Base-by-base conservation (phyloP, 2,329 filamentous ascomycete species). In the Eutypella sp. region DNA sequence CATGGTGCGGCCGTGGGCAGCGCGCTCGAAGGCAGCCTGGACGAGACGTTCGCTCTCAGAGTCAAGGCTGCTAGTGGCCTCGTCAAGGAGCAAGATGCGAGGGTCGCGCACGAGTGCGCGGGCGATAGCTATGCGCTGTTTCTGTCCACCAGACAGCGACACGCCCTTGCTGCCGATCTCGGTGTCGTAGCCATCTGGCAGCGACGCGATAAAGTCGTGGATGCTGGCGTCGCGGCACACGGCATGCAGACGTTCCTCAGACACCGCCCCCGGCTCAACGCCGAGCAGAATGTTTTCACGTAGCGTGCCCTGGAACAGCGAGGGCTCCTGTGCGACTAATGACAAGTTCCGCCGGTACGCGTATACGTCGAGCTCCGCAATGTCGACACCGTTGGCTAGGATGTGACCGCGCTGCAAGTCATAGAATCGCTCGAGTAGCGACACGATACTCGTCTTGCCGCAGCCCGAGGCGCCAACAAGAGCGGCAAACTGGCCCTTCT, bases 241-340 rank as follows among this genome's bases (percentile, higher is more conserved):
- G 42, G 72, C 67, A 57, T 78, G 68, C 10, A 83, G 64, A 42
- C 71, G 64, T 44, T 72, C 75, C 2, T 81, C 75, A 0, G 70
- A 67, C 0, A 83, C 69, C 0, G 71, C 65, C 1, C 71, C 68
- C 1, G 75, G 60, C 1, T 67, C 69, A 15, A 88, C 77, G 16
- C 84, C 85, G 0, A 88, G 71, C 2, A 84, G 63, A 43, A 89
- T 79, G 54, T 89, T 89, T 49, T 90, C 85, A 16, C 79, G 75
- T 45, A 61, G 49, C 34, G 61, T 66, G 52, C 81, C 82, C 61
- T 83, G 81, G 57, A 87, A 89, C 0, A 91, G 72, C 0, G 82
- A 83, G 8, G 87, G 76, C 60, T 91, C 86, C 63, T 91, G 87
- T 3, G 84, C 81, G 0, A 91, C 87, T 0, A 91, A 74, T 2